phyloP scores from a whole-genome alignment of 805 yeast species.

The Cyberlindnera sargentensis region DNA sequence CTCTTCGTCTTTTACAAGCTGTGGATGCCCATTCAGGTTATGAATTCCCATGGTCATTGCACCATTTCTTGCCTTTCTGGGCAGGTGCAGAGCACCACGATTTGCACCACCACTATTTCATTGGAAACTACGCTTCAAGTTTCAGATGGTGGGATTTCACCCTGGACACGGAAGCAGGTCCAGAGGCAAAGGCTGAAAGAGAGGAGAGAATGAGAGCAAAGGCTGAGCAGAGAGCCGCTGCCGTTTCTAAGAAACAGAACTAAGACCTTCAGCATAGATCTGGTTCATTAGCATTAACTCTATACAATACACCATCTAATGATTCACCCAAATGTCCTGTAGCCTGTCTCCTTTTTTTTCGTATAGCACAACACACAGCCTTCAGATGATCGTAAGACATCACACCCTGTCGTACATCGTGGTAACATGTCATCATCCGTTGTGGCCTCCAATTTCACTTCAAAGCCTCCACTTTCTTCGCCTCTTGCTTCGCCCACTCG shows the following conservation, averaged over 20 bases:
- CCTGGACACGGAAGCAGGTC: slow-evolving; percentile 87
- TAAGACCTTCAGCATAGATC: not conserved
- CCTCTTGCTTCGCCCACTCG: slow-evolving; percentile 33
- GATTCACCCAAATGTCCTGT: too few relatives aligned
- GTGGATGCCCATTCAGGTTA: slow-evolving; percentile 97
- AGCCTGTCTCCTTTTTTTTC: too few relatives aligned
- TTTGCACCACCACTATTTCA: slow-evolving; percentile 92
- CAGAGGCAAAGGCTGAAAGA: slow-evolving; percentile 67
- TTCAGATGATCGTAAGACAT: too few relatives aligned
- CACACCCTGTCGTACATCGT: not conserved
- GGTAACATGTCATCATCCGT: not conserved
- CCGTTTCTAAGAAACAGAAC: slow-evolving; percentile 2
- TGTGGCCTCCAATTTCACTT: not conserved
- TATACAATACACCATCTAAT: too few relatives aligned
- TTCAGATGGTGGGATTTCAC: slow-evolving; percentile 95
- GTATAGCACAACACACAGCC: too few relatives aligned
- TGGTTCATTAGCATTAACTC: too few relatives aligned
- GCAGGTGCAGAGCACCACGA: slow-evolving; percentile 99
- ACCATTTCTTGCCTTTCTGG: slow-evolving; percentile 91
- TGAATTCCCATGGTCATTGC: slow-evolving; percentile 95
- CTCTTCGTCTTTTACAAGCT: slow-evolving; percentile 87
- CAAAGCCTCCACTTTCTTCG: slow-evolving; percentile 13
- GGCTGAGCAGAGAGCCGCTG: slow-evolving; percentile 14
- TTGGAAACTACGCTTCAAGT: slow-evolving; percentile 90
- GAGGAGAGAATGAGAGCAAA: slow-evolving; percentile 48